Conservation (phyloP, 352 stramenopile genomes). For the Globisporangium canariense region DNA sequence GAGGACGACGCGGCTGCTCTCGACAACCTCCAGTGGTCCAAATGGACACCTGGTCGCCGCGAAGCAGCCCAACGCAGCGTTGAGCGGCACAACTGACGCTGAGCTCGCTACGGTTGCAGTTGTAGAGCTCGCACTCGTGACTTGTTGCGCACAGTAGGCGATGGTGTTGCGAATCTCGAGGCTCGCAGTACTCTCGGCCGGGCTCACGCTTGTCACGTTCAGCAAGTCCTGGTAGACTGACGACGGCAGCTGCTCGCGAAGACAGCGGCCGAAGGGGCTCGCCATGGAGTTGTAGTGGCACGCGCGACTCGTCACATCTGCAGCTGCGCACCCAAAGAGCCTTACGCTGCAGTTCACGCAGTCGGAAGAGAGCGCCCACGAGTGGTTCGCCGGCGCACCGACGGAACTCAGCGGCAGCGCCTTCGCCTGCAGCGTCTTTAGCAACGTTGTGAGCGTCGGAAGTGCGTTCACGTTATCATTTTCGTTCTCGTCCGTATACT, state of each 20-base stretch:
- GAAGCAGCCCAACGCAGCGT: conserved; percentile 18
- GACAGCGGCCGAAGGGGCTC: conserved; percentile 15
- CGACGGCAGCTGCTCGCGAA: conserved; percentile 7
- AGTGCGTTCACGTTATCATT: neutral
- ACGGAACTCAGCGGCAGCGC: conserved; percentile 8
- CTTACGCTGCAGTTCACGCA: conserved; percentile 17
- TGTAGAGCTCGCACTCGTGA: neutral
- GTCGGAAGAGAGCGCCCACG: conserved; percentile 16
- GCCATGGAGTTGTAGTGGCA: conserved; percentile 16
- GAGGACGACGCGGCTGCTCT: conserved; percentile 1
- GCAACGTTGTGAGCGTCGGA: neutral
- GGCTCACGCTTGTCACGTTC: neutral
- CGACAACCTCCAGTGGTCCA: conserved; percentile 18
- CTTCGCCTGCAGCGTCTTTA: conserved; percentile 5
- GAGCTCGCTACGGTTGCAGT: neutral
- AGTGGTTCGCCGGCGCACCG: conserved; percentile 4
- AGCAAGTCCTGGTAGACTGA: conserved; percentile 5
- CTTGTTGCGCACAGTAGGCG: conserved; percentile 9
- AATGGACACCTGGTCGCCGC: conserved; percentile 19
- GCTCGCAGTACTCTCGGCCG: neutral
- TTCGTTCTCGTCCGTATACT: conserved; percentile 6
- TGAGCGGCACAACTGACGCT: neutral
- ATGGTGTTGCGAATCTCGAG: conserved; percentile 8
- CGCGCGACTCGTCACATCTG: conserved; percentile 9
- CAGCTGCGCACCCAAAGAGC: conserved; percentile 10